Conservation (phyloP, 768 basidiomycete species). For the Xerocomus brunneocitrinus region DNA sequence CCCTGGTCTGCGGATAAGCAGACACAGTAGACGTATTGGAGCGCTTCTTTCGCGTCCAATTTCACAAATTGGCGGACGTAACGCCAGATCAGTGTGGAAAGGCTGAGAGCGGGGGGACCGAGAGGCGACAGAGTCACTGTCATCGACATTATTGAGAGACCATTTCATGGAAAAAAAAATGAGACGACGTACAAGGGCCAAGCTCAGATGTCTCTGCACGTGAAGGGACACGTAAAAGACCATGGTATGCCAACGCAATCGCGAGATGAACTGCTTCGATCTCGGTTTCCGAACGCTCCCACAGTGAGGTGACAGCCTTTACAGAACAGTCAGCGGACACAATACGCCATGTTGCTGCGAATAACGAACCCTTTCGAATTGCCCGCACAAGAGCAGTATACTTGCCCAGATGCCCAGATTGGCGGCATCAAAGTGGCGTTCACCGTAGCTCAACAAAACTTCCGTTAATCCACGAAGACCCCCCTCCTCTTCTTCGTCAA, state of each 20-base stretch:
- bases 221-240: constrained; percentile 79
- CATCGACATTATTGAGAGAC: not conserved
- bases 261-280: constrained; percentile 94
- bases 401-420: constrained; percentile 73
- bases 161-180: not conserved
- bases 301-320: constrained; percentile 86
- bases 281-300: constrained; percentile 82
- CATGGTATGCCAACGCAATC: constrained; percentile 89
- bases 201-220: constrained; percentile 80
- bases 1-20: constrained; percentile 72
- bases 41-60: constrained; percentile 87
- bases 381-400: constrained; percentile 85
- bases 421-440: constrained; percentile 72
- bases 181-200: constrained; percentile 59
- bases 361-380: constrained; percentile 80
- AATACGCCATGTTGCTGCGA: not conserved
- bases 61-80: constrained; percentile 91
- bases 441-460: constrained; percentile 70
- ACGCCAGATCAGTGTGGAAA: constrained; percentile 85
- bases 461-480: constrained; percentile 73
- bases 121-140: constrained; percentile 67
- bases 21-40: constrained; percentile 92
- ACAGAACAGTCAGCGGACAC: not conserved
- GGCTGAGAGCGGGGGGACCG: constrained; percentile 67
- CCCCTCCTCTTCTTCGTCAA: constrained; percentile 78